These are phyloP conservation scores for Botryosphaeria dothidea DNA, from an alignment of 2,329 filamentous ascomycete species.

Conservation along the genomic window DNA sequence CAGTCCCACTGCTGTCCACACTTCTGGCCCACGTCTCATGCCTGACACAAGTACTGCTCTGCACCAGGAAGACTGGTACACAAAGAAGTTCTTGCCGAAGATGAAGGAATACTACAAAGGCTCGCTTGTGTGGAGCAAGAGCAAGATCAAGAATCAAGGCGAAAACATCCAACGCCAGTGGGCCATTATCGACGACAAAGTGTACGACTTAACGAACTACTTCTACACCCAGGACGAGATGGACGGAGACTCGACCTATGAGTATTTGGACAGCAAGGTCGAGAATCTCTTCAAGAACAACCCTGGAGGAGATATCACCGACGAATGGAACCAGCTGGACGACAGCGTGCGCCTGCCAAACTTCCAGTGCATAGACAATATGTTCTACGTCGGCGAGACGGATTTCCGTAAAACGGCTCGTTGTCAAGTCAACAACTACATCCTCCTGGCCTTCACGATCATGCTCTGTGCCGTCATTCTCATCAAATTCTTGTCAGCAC, in stretches of 20 bases:
- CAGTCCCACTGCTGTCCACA: constrained; percentile 63
- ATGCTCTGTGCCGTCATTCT: constrained; percentile 77
- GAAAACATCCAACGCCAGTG: constrained; percentile 69
- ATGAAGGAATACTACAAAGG: constrained; percentile 90
- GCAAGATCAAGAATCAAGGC: constrained; percentile 65
- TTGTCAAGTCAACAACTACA: constrained; percentile 89
- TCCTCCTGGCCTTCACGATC: constrained; percentile 84
- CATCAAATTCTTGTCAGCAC: constrained; percentile 86
- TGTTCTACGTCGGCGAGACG: constrained; percentile 77
- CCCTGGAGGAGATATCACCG: constrained; percentile 76
- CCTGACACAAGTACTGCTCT: constrained; percentile 53
- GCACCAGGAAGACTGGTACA: constrained; percentile 73
- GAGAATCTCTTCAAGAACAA: constrained; percentile 70
- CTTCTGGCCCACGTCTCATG: constrained; percentile 56
- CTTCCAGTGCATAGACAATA: constrained; percentile 77
- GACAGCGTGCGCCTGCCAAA: constrained; percentile 63
- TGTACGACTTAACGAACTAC: constrained; percentile 94
- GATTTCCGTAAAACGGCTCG: constrained; percentile 78
- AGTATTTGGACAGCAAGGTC: constrained; percentile 72
- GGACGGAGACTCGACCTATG: constrained; percentile 59
- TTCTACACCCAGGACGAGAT: constrained; percentile 71
- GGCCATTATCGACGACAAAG: constrained; percentile 72
- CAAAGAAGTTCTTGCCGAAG: constrained; percentile 67
- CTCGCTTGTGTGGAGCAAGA: constrained; percentile 70
- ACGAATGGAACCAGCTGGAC: constrained; percentile 61